phyloP scores from a whole-genome alignment of 352 stramenopile genomes.

The Aphanomyces cochlioides region DNA sequence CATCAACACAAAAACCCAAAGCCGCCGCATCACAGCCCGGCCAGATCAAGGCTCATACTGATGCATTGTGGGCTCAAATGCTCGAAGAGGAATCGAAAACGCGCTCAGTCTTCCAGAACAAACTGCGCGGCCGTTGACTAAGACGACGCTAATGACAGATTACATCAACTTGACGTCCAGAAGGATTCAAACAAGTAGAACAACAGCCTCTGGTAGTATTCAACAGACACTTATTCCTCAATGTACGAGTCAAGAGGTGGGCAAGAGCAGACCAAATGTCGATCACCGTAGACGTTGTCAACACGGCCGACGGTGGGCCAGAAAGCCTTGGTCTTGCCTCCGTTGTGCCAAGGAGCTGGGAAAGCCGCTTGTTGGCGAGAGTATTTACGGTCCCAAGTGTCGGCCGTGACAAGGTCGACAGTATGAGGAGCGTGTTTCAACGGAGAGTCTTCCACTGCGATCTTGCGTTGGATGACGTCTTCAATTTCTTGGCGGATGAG shows the following conservation, averaged over 20 bases:
- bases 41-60: constrained; percentile 35
- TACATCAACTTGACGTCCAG: not conserved
- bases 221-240: constrained; percentile 16
- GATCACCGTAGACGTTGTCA: constrained; percentile 99
- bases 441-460: constrained; percentile 90
- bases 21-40: constrained; percentile 16
- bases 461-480: constrained; percentile 90
- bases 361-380: constrained; percentile 91
- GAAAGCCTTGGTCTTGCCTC: constrained; percentile 94
- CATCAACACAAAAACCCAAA: constrained; percentile 18
- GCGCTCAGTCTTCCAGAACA: not conserved
- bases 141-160: too few relatives aligned
- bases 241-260: constrained; percentile 93
- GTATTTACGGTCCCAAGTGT: constrained; percentile 95
- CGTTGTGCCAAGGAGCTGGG: constrained; percentile 92
- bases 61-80: constrained; percentile 36
- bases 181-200: constrained; percentile 19
- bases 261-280: constrained; percentile 98
- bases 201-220: constrained; percentile 1
- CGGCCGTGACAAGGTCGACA: constrained; percentile 88
- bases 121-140: constrained; percentile 3
- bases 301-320: constrained; percentile 96
- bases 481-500: constrained; percentile 97
- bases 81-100: constrained; percentile 35
- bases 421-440: constrained; percentile 98